Percentiles rank a stretch among this genome's conserved stretches.
Conservation (phyloP, 2,329 filamentous ascomycete genomes). For the Ramularia collo-cygni region DNA sequence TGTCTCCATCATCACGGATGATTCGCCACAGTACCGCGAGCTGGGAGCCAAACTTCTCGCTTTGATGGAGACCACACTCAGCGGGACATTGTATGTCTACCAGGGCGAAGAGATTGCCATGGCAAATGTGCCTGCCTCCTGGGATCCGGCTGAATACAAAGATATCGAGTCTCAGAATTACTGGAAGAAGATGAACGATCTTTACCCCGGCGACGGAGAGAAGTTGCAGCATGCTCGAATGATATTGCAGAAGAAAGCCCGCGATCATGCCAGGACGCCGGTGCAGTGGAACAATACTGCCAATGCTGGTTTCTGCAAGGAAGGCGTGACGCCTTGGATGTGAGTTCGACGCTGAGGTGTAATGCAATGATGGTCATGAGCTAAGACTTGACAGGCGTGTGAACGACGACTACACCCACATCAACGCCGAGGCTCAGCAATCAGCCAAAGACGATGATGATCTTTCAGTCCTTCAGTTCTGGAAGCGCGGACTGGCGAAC, state of each 20-base stretch:
- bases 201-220: conserved; percentile 24
- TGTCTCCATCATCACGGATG: conserved; percentile 43
- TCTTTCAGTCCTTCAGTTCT: conserved; percentile 53
- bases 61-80: conserved; percentile 41
- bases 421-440: conserved; percentile 54
- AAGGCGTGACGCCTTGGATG: conserved; percentile 53
- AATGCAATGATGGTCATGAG: too few species aligned
- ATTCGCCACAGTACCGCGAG: conserved; percentile 40
- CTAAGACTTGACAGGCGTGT: conserved; percentile 29
- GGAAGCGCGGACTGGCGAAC: conserved; percentile 49
- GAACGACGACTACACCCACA: conserved; percentile 45
- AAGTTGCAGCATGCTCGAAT: conserved; percentile 13
- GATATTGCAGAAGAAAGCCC: conserved; percentile 15
- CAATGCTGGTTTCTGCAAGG: conserved; percentile 56
- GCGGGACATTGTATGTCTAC: conserved; percentile 47
- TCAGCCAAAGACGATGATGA: conserved; percentile 23
- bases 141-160: conserved; percentile 42
- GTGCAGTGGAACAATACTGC: conserved; percentile 57
- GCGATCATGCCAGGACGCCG: conserved; percentile 53
- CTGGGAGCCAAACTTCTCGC: conserved; percentile 43
- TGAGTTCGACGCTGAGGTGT: too few species aligned
- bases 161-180: conserved; percentile 52
- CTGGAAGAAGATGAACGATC: conserved; percentile 42
- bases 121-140: conserved; percentile 41
- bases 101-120: conserved; percentile 48